Base-by-base conservation (phyloP, 768 basidiomycete genomes). In the Termitomyces sp. region DNA sequence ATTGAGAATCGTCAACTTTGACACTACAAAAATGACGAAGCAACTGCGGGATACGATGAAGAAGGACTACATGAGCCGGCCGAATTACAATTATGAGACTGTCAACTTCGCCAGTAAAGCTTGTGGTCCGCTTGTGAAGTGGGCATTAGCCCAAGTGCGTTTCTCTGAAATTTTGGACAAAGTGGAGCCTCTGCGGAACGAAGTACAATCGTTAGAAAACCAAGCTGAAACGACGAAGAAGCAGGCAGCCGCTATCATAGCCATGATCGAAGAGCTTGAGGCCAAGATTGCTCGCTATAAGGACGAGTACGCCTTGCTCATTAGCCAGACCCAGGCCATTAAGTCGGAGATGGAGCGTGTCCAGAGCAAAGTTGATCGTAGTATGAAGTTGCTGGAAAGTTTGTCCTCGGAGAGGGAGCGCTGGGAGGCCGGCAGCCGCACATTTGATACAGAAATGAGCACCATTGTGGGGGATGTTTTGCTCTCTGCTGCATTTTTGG, bases 321-420 rank as follows among this genome's bases (percentile, higher is more conserved):
- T 99, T 73, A 93, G 93, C 66, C 92, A 98, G 71, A 95, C 92
- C 0, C 94, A 98, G 69, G 87, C 94, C 4, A 98, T 99, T 81
- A 97, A 97, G 73, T 80, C 78, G 51, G 97, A 98, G 74, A 98
- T 99, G 97, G 94, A 96, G 65, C 87, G 91, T 40, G 97, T 99
- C 5, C 94, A 98, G 69, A 85, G 88, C 74, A 97, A 97, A 73
- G 97, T 99, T 36, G 90, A 96, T 69, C 90, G 96, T 62, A 96
- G 94, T 69, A 92, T 98, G 88, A 97, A 88, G 61, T 79, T 98
- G 48, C 79, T 99, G 44, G 90, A 89, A 68, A 96, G 92, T 72
- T 77, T 99, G 65, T 97, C 94, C 9, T 98, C 97, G 0, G 97
- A 99, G 72, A 83, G 92, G 69, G 80, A 81, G 44, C 87, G 97